Evolutionary conservation across 2,329 filamentous ascomycete species (phyloP), one percentile per base, ranked within the genome.

Genomic region (Pezicula neosporulosa): DNA sequence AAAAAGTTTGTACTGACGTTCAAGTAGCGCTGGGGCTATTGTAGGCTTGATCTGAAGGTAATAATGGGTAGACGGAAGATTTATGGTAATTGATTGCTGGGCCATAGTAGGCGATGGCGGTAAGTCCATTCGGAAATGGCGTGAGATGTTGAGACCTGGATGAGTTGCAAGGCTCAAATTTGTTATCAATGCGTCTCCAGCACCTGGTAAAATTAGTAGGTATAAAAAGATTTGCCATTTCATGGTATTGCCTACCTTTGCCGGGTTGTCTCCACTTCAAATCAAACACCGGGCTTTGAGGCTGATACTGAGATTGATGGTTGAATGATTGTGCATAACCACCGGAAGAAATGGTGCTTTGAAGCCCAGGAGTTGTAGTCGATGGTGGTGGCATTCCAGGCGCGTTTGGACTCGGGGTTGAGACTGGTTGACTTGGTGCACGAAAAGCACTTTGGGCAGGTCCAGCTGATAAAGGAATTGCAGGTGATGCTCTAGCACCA

Each of bases 1-100:
- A 65, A 90, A 91, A 35, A 94, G 72, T 64, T 86, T 90, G 70
- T 89, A 90, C 47, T 89, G 83, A 30, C 89, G 84, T 48, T 81
- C 77, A 53, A 85, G 80, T 4, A 89, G 70, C 33, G 77, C 77
- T 8, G 83, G 71, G 1, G 84, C 80, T 16, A 95, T 74, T 10
- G 78, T 79, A 4, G 87, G 85, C 19, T 81, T 76, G 51, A 96
- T 77, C 54, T 91, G 86, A 16, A 96, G 72, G 52, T 86, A 85
- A 59, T 82, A 84, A 61, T 91, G 83, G 44, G 77, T 80, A 1
- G 78, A 69, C 1, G 88, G 83, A 9, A 94, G 72, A 52, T 83
- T 86, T 50, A 94, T 73, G 6, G 89, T 88, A 39, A 87, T 74
- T 4, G 85, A 89, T 60, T 93, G 87, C 52, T 89, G 83, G 27